Percentiles rank a stretch among this genome's conserved stretches.
Conservation (phyloP, 2,329 filamentous ascomycete genomes). For the Pseudophaeomoniella oleicola region DNA sequence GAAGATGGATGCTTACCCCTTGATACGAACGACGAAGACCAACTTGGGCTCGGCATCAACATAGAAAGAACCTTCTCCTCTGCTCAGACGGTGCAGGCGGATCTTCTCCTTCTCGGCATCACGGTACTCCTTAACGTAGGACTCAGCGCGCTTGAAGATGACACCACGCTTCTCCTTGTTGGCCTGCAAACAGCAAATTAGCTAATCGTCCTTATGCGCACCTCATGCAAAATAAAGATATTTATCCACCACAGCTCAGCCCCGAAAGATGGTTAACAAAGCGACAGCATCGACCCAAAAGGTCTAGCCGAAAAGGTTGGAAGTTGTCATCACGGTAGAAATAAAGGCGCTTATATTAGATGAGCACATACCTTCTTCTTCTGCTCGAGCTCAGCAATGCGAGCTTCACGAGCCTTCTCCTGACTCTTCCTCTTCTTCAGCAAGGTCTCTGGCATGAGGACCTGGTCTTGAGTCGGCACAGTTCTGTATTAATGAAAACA, state of each 20-base stretch:
- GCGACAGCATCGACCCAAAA: slow-evolving; percentile 93
- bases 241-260: slow-evolving; percentile 46
- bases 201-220: slow-evolving; percentile 2
- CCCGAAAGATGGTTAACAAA: slow-evolving; percentile 97
- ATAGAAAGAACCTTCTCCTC: slow-evolving; percentile 86
- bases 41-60: slow-evolving; percentile 90
- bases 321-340: slow-evolving; percentile 70
- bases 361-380: slow-evolving; percentile 67
- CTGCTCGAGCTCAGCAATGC: slow-evolving; percentile 64
- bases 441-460: slow-evolving; percentile 97
- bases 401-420: slow-evolving; percentile 95
- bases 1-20: slow-evolving; percentile 60
- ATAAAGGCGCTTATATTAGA: slow-evolving; percentile 5
- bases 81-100: slow-evolving; percentile 75
- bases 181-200: slow-evolving; percentile 41
- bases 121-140: slow-evolving; percentile 99
- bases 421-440: slow-evolving; percentile 99
- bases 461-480: slow-evolving; percentile 86
- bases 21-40: slow-evolving; percentile 97
- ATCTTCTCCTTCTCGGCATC: slow-evolving; percentile 97
- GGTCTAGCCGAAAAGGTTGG: slow-evolving; percentile 80
- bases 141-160: slow-evolving; percentile 99
- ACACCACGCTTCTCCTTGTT: slow-evolving; percentile 97
- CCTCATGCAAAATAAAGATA: slow-evolving; percentile 7
- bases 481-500: slow-evolving; percentile 41